Percentiles rank a stretch among this genome's conserved stretches.
Conservation (phyloP, 352 stramenopile genomes). For the Globisporangium okanoganense region DNA sequence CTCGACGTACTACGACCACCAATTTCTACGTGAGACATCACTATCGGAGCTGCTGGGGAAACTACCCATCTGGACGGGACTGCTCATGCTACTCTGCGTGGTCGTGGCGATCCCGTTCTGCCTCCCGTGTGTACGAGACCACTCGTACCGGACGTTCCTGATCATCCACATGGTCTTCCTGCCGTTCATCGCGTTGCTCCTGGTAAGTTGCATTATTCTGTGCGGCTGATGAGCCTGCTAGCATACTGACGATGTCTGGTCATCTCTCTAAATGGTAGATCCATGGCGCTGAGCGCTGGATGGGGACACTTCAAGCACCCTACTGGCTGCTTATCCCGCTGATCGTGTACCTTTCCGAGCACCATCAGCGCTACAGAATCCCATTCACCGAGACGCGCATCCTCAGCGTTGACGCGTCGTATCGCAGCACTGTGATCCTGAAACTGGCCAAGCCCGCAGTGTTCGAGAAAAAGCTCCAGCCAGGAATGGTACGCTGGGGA, state of each 20-base stretch:
- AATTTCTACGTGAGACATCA: constrained; percentile 16
- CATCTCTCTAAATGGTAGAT: constrained; percentile 20
- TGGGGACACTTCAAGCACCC: constrained; percentile 24
- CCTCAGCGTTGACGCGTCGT: constrained; percentile 14
- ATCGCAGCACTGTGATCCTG: constrained; percentile 19
- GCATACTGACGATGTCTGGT: background rate
- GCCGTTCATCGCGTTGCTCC: constrained; percentile 26
- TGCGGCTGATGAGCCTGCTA: background rate
- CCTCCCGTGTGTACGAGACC: constrained; percentile 14
- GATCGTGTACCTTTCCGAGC: constrained; percentile 27
- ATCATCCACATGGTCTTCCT: constrained; percentile 27
- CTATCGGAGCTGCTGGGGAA: constrained; percentile 7
- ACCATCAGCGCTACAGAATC: constrained; percentile 17
- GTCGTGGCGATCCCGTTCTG: constrained; percentile 24
- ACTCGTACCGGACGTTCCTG: constrained; percentile 28
- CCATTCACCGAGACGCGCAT: constrained; percentile 19
- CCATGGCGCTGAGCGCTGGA: constrained; percentile 34
- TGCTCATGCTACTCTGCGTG: constrained; percentile 28
- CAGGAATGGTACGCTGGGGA: constrained; percentile 32
- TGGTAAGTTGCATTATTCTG: constrained; percentile 15
- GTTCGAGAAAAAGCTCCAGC: constrained; percentile 23
- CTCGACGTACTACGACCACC: constrained; percentile 18
- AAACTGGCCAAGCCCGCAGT: constrained; percentile 28
- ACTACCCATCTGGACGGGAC: constrained; percentile 41
- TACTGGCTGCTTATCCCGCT: constrained; percentile 31